phyloP scores from a whole-genome alignment of 768 basidiomycete genomes.

The Suillus ampliporus region DNA sequence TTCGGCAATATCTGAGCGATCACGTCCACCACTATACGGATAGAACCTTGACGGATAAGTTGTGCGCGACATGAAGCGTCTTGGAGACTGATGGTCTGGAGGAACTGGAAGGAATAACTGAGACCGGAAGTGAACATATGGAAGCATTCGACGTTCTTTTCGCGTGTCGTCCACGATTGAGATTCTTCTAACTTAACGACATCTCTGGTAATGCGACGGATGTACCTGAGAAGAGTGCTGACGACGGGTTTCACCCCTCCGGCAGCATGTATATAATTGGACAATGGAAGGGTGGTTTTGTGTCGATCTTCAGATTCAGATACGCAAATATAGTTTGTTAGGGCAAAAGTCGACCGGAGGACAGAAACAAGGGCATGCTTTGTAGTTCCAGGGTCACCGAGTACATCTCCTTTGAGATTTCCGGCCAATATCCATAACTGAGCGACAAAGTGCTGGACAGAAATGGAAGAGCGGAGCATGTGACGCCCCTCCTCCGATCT shows the following conservation, averaged over 20 bases:
- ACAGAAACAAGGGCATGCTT: not conserved
- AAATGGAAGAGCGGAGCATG: not conserved
- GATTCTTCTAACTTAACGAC: not conserved
- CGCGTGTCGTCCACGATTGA: not conserved
- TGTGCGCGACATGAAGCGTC: not conserved
- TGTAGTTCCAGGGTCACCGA: not conserved
- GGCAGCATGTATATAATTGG: not conserved
- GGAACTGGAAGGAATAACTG: not conserved
- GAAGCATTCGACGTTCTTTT: not conserved
- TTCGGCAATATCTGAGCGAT: not conserved
- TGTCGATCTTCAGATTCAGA: not conserved
- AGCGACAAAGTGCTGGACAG: not conserved
- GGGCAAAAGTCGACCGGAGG: not conserved
- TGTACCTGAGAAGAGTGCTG: not conserved
- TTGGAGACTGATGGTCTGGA: not conserved
- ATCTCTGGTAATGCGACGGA: conserved; percentile 1
- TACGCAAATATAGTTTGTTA: not conserved
- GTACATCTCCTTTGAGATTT: not conserved
- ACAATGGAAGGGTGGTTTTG: not conserved
- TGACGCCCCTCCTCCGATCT: not conserved
- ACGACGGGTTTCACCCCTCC: conserved; percentile 3
- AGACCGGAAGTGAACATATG: not conserved
- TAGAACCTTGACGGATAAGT: conserved; percentile 1
- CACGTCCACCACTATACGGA: not conserved
- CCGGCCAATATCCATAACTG: conserved; percentile 1